Conservation (phyloP, 2,329 filamentous ascomycete genomes). For the Cercospora sp. region DNA sequence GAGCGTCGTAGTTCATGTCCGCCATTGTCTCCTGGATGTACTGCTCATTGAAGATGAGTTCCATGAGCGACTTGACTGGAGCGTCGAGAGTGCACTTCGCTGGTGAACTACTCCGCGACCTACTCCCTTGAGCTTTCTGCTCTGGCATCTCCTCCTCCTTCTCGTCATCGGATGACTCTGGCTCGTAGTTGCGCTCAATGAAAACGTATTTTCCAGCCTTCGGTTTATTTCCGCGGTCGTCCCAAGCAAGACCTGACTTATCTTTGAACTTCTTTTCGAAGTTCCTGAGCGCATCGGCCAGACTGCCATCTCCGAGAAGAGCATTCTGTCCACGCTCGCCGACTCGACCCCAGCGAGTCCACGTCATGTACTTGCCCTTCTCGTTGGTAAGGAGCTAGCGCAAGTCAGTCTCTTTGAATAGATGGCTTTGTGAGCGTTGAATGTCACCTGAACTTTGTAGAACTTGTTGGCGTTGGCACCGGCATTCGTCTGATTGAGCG, state of each 20-base stretch:
- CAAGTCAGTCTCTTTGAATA: neutral
- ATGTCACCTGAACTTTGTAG: slow-evolving; percentile 66
- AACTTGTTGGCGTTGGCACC: slow-evolving; percentile 79
- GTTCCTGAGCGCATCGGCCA: slow-evolving; percentile 44
- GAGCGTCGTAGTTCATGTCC: slow-evolving; percentile 67
- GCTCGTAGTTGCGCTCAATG: slow-evolving; percentile 74
- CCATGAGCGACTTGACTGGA: slow-evolving; percentile 67
- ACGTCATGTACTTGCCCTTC: slow-evolving; percentile 62
- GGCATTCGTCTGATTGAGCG: slow-evolving; percentile 75
- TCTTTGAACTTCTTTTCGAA: slow-evolving; percentile 60
- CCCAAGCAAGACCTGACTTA: slow-evolving; percentile 56
- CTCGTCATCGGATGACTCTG: slow-evolving; percentile 58
- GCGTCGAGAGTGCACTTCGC: slow-evolving; percentile 58
- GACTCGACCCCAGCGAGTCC: slow-evolving; percentile 82
- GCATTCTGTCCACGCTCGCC: slow-evolving; percentile 53
- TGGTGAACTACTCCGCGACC: slow-evolving; percentile 28
- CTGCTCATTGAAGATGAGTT: slow-evolving; percentile 78
- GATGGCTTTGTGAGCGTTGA: slow-evolving; percentile 55
- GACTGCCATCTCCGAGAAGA: slow-evolving; percentile 41
- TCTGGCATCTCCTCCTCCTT: slow-evolving; percentile 19
- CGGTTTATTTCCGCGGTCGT: slow-evolving; percentile 53
- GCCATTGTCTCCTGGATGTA: slow-evolving; percentile 61
- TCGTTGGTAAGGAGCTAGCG: slow-evolving; percentile 69
- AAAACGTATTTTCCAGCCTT: slow-evolving; percentile 72
- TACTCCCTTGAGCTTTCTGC: neutral